Base-by-base conservation (phyloP, 768 basidiomycete species). In the Chiua virens region DNA sequence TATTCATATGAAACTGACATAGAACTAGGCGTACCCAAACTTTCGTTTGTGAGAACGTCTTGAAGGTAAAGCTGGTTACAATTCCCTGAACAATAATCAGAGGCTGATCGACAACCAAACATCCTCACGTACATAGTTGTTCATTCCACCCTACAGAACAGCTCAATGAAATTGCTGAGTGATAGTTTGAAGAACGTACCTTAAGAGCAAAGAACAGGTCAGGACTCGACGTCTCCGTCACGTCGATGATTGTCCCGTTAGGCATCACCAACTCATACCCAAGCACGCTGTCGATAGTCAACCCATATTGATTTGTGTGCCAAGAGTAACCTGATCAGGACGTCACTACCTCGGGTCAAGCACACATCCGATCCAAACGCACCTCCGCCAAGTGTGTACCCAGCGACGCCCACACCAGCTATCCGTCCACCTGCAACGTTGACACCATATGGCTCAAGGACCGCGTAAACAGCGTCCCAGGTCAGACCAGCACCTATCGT, bases 61-160 rank as follows among this genome's bases (percentile, higher is more conserved):
- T 76, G 21, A 85, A 49, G 0, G 75, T 79, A 60, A 85, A 79
- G 41, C 66, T 71, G 1, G 82, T 84, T 8, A 84, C 79, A 34
- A 85, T 78, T 1, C 83, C 83, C 73, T 74, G 41, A 15, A 32
- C 34, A 9, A 18, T 14, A n/a, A 25, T 41, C 20, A 46, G 18
- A 14, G 21, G 30, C n/a, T 45, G 18, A 10, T 28, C 34, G 3
- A 10, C 5, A 18, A 3, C 9, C 35, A 20, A n/a, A 14, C 5
- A 22, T 10, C 8, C 10, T 4, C 15, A 43, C 63, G n/a, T 45
- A 75, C 75, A 52, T 34, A 34, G 17, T 34, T 34, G 6, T 34
- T 34, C 34, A 30, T 30, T 30, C 81, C 82, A 30, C 83, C 83
- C 79, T 83, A 45, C 10, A 9, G 15, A 37, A 20, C 10, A 21